These are phyloP conservation scores for Stagonosporopsis cucurbitacearum DNA, from an alignment of 2,329 filamentous ascomycete genomes.

Conservation along the genomic window DNA sequence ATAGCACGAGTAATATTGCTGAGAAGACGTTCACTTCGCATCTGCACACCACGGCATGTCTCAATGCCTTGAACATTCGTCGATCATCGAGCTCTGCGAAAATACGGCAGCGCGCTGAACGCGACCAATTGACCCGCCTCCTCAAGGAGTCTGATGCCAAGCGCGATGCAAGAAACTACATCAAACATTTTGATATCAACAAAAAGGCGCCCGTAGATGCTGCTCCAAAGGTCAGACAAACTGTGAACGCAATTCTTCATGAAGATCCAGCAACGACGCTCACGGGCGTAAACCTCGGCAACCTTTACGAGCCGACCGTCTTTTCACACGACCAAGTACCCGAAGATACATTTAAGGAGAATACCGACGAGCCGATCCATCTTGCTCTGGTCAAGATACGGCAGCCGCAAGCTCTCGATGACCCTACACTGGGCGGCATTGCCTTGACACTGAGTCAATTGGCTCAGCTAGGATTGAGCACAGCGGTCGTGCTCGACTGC, in stretches of 20 bases:
- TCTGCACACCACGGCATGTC: conserved; percentile 22
- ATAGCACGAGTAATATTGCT: conserved; percentile 24
- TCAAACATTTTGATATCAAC: conserved; percentile 76
- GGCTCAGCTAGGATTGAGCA: conserved; percentile 78
- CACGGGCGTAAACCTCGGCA: conserved; percentile 66
- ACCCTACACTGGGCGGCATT: conserved; percentile 74
- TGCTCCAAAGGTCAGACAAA: conserved; percentile 19
- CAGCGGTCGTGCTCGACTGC: conserved; percentile 83
- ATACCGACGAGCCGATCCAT: conserved; percentile 63
- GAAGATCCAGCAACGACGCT: conserved; percentile 45
- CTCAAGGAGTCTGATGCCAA: conserved; percentile 89
- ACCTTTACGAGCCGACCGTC: conserved; percentile 64
- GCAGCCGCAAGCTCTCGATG: conserved; percentile 72
- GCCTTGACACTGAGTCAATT: conserved; percentile 86
- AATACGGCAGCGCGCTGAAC: conserved; percentile 46
- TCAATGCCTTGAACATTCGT: conserved; percentile 22
- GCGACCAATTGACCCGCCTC: conserved; percentile 55
- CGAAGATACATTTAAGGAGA: conserved; percentile 37
- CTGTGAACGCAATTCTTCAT: conserved; percentile 33
- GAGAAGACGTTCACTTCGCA: conserved; percentile 7
- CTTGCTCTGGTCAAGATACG: conserved; percentile 87
- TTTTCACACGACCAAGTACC: conserved; percentile 62
- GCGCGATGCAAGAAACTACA: conserved; percentile 88
- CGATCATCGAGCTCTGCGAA: conserved; percentile 40
- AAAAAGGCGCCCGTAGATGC: conserved; percentile 25